Base-by-base conservation (phyloP, 176 grass and related monocot genomes). In the Triticum monococcum region DNA sequence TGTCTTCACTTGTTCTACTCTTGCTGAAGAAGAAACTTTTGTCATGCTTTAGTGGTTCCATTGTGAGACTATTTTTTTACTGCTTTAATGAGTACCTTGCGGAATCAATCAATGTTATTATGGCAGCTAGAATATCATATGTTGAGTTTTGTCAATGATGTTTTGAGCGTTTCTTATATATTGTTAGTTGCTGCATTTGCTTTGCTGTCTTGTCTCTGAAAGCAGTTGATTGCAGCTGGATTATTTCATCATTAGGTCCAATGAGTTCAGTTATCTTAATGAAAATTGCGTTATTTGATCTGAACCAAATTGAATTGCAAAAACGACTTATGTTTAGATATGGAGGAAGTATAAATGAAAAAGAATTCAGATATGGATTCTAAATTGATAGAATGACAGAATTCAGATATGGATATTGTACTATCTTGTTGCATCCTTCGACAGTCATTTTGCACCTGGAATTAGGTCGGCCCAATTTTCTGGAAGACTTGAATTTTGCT, bases 11-110 rank as follows among this genome's bases (percentile, higher is more conserved):
- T 59, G 41, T 80, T 75, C 33, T 75, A 56, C 61, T 68, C 33
- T 45, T 77, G 72, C 25, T 69, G 32, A 88, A 66, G 75, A 69
- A 67, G 75, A 80, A 81, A 80, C 82, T 67, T 81, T 81, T 84
- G 80, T 75, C 68, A 75, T 89, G 70, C 88, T 82, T 61, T 82
- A 81, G 62, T 52, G 50, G 52, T 61, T 56, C 45, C 83, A 7
- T 56, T 68, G 43, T 81, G 60, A 82, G 6, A 81, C 69, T 38
- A 45, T 75, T 85, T 89, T n/a, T 77, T 68, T 69, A 46, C 77
- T 50, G 72, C 36, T 89, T 86, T 68, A 76, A 32, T 85, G 70
- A 70, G 41, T 72, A 32, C 77, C 32, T 79, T 79, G 75, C 2
- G 59, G 59, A 54, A 68, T 59, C 60, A 64, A 67, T 59, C 60